Evolutionary conservation across 2,329 filamentous ascomycete species (phyloP).

Genomic region (Penicillium sp.): DNA sequence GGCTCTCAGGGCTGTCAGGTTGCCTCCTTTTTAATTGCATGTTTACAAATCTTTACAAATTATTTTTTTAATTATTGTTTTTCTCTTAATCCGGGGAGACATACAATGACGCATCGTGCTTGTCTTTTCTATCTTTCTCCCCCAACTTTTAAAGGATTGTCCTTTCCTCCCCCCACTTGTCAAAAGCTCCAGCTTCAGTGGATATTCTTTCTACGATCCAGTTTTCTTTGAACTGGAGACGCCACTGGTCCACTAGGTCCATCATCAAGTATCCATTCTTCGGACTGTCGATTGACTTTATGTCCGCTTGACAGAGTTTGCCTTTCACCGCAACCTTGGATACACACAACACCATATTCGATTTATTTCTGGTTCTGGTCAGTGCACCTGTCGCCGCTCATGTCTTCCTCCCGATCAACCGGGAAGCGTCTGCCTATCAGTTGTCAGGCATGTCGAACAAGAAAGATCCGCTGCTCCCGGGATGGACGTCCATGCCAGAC

Average conservation of each 20-base stretch:
- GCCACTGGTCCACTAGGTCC: slow-evolving; percentile 3
- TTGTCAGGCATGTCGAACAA: slow-evolving; percentile 42
- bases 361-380: neutral
- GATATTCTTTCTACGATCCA: slow-evolving; percentile 1
- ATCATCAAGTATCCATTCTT: slow-evolving; percentile 1
- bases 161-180: slow-evolving; percentile 1
- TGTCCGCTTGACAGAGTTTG: slow-evolving; percentile 1
- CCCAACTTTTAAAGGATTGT: slow-evolving; percentile 6
- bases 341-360: neutral
- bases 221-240: neutral
- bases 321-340: neutral
- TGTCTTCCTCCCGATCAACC: slow-evolving; percentile 28
- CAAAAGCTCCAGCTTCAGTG: neutral
- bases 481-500: slow-evolving; percentile 42
- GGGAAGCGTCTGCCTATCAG: slow-evolving; percentile 42
- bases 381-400: slow-evolving; percentile 4
- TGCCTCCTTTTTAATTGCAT: neutral
- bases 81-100: neutral
- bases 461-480: slow-evolving; percentile 44
- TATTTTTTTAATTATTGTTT: neutral
- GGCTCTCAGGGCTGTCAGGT: neutral
- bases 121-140: neutral
- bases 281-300: neutral
- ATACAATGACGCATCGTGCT: slow-evolving; percentile 3
- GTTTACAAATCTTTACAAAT: neutral